These are phyloP conservation scores for Clonostachys rhizophaga DNA, from an alignment of 2,329 filamentous ascomycete species.

Conservation along the genomic window DNA sequence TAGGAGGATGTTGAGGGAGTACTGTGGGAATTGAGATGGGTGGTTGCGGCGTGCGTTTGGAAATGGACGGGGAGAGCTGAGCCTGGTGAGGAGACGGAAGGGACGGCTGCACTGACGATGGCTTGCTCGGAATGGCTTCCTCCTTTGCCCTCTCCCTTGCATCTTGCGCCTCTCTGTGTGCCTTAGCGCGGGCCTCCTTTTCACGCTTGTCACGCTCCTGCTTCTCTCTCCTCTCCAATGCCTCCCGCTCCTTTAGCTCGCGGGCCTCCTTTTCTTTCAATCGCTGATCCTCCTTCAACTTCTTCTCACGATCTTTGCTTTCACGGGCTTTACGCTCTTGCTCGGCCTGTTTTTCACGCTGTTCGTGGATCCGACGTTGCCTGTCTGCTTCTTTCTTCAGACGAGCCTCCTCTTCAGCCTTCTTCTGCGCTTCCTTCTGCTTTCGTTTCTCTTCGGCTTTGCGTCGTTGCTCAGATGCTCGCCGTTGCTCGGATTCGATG, in stretches of 20 bases:
- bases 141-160: conserved; percentile 51
- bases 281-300: conserved; percentile 76
- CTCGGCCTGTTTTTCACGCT: conserved; percentile 81
- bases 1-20: conserved; percentile 55
- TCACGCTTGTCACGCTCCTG: conserved; percentile 60
- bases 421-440: conserved; percentile 87
- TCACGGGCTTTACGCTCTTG: conserved; percentile 72
- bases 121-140: neutral
- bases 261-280: conserved; percentile 74
- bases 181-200: conserved; percentile 51
- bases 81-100: conserved; percentile 28
- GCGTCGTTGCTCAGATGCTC: conserved; percentile 71
- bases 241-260: conserved; percentile 68
- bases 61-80: conserved; percentile 6
- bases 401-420: conserved; percentile 84
- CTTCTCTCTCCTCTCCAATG: conserved; percentile 56
- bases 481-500: conserved; percentile 72
- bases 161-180: conserved; percentile 52
- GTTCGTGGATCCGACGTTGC: conserved; percentile 72
- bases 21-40: conserved; percentile 38
- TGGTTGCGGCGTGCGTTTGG: conserved; percentile 23
- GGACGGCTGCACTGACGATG: conserved; percentile 5
- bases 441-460: conserved; percentile 87
- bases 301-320: conserved; percentile 68
- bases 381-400: conserved; percentile 82